Evolutionary conservation across 1,284 basidiomycete genomes (phyloP).

Genomic region (Gymnopus androsaceus): DNA sequence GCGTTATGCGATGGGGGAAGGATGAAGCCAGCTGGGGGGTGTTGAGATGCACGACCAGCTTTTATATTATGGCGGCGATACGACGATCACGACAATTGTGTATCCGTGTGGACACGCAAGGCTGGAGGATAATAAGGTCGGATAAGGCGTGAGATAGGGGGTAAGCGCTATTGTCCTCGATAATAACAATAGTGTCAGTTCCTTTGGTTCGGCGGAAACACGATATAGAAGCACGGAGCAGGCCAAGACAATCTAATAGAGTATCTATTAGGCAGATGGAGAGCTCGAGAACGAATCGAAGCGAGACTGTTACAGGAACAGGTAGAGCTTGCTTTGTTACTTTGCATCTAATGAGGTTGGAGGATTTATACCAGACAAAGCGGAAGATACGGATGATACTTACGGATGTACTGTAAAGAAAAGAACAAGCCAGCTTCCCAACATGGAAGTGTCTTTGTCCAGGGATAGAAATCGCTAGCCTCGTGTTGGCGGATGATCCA

Average conservation of each 20-base stretch:
- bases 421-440: slow-evolving; percentile 12
- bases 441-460: slow-evolving; percentile 11
- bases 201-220: neutral
- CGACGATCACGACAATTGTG: slow-evolving; percentile 8
- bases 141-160: neutral
- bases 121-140: slow-evolving; percentile 5
- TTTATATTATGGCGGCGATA: neutral
- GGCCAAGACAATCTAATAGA: neutral
- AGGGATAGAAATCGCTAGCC: slow-evolving; percentile 4
- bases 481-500: slow-evolving; percentile 2
- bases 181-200: neutral
- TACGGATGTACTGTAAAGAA: neutral
- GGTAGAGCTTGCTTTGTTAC: slow-evolving; percentile 2
- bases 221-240: neutral
- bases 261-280: neutral
- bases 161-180: slow-evolving; percentile 1
- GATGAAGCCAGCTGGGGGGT: slow-evolving; percentile 8
- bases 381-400: neutral
- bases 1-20: slow-evolving; percentile 8
- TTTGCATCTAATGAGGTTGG: neutral
- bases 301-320: neutral
- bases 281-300: neutral
- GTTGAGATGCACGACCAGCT: neutral
- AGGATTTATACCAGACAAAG: slow-evolving; percentile 13
- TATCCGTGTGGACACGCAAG: slow-evolving; percentile 9